Evolutionary conservation across 371 early-diverging fungal species (phyloP).

Genomic region (Dichotomocladium elegans): DNA sequence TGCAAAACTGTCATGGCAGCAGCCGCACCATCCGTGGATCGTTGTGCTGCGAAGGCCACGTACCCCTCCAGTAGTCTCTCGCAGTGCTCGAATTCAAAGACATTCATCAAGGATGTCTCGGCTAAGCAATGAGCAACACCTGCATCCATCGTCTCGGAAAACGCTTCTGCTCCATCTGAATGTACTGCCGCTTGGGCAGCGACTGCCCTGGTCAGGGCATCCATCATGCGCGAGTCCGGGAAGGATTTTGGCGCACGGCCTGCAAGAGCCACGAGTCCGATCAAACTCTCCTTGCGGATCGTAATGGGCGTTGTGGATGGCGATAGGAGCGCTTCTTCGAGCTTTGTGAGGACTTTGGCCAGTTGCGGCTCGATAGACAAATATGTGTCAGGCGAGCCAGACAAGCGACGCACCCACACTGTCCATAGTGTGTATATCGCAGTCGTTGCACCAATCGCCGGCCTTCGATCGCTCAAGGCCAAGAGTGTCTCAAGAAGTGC

Average conservation of each 20-base stretch:
- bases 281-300: slow-evolving; percentile 32
- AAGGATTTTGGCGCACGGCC: slow-evolving; percentile 15
- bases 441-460: neutral
- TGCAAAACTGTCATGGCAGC: slow-evolving; percentile 29
- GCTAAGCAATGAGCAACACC: slow-evolving; percentile 41
- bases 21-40: slow-evolving; percentile 7
- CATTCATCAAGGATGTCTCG: slow-evolving; percentile 29
- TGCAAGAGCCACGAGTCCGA: slow-evolving; percentile 29
- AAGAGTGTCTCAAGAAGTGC: slow-evolving; percentile 20
- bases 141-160: slow-evolving; percentile 32
- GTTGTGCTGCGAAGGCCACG: slow-evolving; percentile 11
- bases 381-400: slow-evolving; percentile 9
- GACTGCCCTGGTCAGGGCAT: slow-evolving; percentile 19
- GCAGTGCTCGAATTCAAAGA: slow-evolving; percentile 30
- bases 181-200: slow-evolving; percentile 5
- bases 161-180: neutral
- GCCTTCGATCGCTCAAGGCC: slow-evolving; percentile 6
- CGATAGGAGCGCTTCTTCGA: slow-evolving; percentile 5
- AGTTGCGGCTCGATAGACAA: slow-evolving; percentile 9
- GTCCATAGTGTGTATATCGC: slow-evolving; percentile 22
- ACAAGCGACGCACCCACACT: slow-evolving; percentile 33
- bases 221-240: slow-evolving; percentile 14
- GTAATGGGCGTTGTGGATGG: neutral
- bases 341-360: slow-evolving; percentile 7
- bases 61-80: slow-evolving; percentile 20